Evolutionary conservation across 208 protist species (phyloP), one percentile per base, ranked within the genome.

Genomic region (Blechomonas ayalai): DNA sequence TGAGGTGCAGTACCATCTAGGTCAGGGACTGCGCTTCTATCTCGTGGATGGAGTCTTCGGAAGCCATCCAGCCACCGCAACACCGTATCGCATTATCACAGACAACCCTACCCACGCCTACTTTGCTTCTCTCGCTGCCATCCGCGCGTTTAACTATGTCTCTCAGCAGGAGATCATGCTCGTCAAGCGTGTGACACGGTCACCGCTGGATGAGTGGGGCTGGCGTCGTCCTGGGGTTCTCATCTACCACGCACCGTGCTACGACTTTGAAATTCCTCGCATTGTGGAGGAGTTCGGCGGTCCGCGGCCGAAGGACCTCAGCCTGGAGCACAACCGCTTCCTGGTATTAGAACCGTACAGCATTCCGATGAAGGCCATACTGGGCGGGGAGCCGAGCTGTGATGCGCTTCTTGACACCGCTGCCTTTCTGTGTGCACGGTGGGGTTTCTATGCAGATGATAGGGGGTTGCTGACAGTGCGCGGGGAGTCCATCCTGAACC

Each of bases 221-320:
- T 92, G 84, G 81, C 76, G 84, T 36, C 70, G 79, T 2, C 82
- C 82, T 3, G 74, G 79, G 12, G 79, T 91, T 38, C 52, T 92
- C 3, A 55, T 96, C 10, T 90, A 90, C 53, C 84, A 96, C 54
- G 80, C 76, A 15, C 80, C 85, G 27, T 52, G 52, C 46, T 96
- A 82, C 67, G 70, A 81, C 52, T 94, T 94, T 65, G 81, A 92
- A 59, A 55, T 50, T 6, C 73, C 76, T 12, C 74, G 84, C 49
- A 89, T 96, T 40, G 83, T 94, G 10, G 82, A 96, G 70, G 85
- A 96, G 67, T 96, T 94, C 29, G 77, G 79, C 46, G 89, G 89
- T 2, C 89, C 89, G 23, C 76, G 77, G 3, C 85, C 85, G 27
- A 32, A 42, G 42, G 89, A 96, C 58, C 76, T 96, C 63, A 64